A percentile compares a stretch with the other conserved stretches of the same genome.
These are phyloP conservation scores for Ceratobasidium sp. DNA, from an alignment of 1,284 basidiomycete genomes.

Conservation along the genomic window DNA sequence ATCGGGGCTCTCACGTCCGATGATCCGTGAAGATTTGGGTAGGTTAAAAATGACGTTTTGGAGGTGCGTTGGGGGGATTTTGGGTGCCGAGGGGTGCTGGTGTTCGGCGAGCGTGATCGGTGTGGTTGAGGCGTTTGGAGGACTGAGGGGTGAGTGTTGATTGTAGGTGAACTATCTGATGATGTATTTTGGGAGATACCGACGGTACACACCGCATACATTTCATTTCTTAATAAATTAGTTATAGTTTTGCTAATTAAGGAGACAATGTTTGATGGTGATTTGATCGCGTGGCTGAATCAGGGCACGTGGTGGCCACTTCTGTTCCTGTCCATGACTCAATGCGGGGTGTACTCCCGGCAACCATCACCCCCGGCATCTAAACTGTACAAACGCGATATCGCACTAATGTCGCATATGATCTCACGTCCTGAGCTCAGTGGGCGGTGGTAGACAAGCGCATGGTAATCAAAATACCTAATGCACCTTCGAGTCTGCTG, in stretches of 20 bases:
- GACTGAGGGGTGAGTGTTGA: neutral
- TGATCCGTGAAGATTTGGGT: too few species aligned
- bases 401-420: constrained; percentile 42
- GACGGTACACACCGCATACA: too few species aligned
- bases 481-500: constrained; percentile 9
- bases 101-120: too few species aligned
- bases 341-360: constrained; percentile 1
- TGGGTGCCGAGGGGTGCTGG: too few species aligned
- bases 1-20: too few species aligned
- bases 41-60: too few species aligned
- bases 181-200: too few species aligned
- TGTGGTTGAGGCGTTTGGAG: too few species aligned
- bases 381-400: constrained; percentile 18
- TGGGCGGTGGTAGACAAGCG: constrained; percentile 14
- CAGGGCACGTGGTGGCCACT: neutral
- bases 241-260: neutral
- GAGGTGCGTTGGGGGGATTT: too few species aligned
- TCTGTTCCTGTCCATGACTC: too few species aligned
- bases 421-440: constrained; percentile 44
- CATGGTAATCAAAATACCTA: constrained; percentile 42
- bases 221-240: too few species aligned
- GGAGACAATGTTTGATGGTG: constrained; percentile 18
- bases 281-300: neutral
- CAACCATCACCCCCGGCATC: constrained; percentile 28
- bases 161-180: too few species aligned